Conservation (phyloP, 768 basidiomycete genomes). For the Vararia minispora region DNA sequence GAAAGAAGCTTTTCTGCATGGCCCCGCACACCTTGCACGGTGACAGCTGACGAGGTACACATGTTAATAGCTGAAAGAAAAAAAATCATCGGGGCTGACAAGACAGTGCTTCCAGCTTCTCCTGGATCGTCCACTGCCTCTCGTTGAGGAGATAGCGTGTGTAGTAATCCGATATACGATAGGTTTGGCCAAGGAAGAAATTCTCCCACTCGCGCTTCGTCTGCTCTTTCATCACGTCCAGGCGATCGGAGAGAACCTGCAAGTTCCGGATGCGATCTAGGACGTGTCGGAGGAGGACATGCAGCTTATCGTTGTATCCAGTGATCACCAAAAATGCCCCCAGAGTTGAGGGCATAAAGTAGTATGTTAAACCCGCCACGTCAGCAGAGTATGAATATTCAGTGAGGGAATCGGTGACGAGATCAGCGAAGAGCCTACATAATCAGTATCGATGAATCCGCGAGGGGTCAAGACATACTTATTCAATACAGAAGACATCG, state of each 20-base stretch:
- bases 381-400: conserved; percentile 92
- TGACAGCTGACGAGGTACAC: too few species aligned
- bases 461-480: conserved; percentile 30
- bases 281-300: conserved; percentile 61
- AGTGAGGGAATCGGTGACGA: conserved; percentile 80
- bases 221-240: conserved; percentile 82
- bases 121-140: conserved; percentile 63
- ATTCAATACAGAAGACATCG: conserved; percentile 64
- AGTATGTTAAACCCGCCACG: conserved; percentile 78
- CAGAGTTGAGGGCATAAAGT: conserved; percentile 46
- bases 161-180: conserved; percentile 69
- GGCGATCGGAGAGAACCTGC: conserved; percentile 54
- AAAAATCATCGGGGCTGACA: conserved; percentile 26
- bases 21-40: too few species aligned
- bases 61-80: too few species aligned
- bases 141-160: conserved; percentile 60
- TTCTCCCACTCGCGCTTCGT: conserved; percentile 74
- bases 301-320: conserved; percentile 91
- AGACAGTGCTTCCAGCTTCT: conserved; percentile 64
- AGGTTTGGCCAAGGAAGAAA: conserved; percentile 78
- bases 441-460: neutral
- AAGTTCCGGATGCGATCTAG: conserved; percentile 57
- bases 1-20: too few species aligned
- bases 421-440: conserved; percentile 62
- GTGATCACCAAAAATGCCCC: conserved; percentile 58